Conservation (phyloP, 192 early-diverging fungal genomes). For the Podila horticola region DNA sequence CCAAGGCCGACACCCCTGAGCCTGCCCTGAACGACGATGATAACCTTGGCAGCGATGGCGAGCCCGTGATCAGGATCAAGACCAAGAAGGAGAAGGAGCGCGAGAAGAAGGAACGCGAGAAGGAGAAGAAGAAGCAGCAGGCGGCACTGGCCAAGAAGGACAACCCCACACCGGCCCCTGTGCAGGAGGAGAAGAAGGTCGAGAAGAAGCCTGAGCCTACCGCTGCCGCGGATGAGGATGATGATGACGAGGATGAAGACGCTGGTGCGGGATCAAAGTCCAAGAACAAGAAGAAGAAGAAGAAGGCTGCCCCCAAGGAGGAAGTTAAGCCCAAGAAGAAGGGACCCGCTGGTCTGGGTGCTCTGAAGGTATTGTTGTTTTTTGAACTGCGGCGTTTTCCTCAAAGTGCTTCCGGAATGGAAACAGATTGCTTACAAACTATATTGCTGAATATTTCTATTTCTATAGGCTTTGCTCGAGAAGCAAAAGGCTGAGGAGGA, state of each 20-base stretch:
- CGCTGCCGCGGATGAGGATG: slow-evolving; percentile 22
- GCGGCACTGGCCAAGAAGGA: slow-evolving; percentile 58
- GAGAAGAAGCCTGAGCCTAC: slow-evolving; percentile 42
- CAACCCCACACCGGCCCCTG: slow-evolving; percentile 37
- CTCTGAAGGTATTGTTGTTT: slow-evolving; percentile 54
- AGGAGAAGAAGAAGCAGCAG: slow-evolving; percentile 64
- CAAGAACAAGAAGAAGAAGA: slow-evolving; percentile 70
- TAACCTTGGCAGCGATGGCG: slow-evolving; percentile 41
- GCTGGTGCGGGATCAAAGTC: slow-evolving; percentile 58
- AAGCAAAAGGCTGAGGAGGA: slow-evolving; percentile 82
- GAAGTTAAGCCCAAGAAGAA: slow-evolving; percentile 70
- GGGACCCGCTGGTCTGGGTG: slow-evolving; percentile 62
- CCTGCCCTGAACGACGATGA: slow-evolving; percentile 51
- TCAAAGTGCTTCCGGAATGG: background rate
- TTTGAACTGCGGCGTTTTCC: background rate
- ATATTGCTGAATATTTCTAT: background rate
- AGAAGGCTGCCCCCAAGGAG: slow-evolving; percentile 58
- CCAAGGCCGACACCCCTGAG: slow-evolving; percentile 53
- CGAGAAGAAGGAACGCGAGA: slow-evolving; percentile 81
- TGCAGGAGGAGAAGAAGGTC: slow-evolving; percentile 40
- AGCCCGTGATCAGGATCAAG: slow-evolving; percentile 63
- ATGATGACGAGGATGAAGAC: slow-evolving; percentile 51
- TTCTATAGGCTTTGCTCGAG: slow-evolving; percentile 71
- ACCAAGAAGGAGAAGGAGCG: slow-evolving; percentile 92
- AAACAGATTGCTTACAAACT: slow-evolving; percentile 50